These are phyloP conservation scores for Alternaria alternata DNA, from an alignment of 2,329 filamentous ascomycete genomes.

Conservation along the genomic window DNA sequence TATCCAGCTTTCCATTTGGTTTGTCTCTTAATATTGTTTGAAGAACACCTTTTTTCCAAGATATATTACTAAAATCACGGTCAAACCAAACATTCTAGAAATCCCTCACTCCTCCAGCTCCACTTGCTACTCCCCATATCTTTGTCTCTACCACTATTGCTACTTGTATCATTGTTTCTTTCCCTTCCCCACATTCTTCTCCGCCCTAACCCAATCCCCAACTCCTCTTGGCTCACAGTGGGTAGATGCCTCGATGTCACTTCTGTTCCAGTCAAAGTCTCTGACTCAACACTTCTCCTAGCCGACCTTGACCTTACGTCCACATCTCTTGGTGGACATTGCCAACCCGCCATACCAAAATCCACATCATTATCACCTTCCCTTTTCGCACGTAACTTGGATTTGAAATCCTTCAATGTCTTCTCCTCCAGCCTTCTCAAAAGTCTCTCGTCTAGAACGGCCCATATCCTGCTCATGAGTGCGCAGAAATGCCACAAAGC, in stretches of 20 bases:
- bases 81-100: neutral
- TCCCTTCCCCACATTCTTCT: neutral
- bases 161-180: neutral
- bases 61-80: neutral
- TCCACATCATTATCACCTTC: rapidly evolving
- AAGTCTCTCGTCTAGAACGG: neutral
- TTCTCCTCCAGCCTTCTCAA: neutral
- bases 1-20: neutral
- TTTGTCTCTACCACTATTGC: neutral
- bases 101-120: neutral
- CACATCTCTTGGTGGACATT: neutral
- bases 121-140: neutral
- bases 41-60: neutral
- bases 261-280: neutral
- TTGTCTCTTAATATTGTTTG: neutral
- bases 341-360: neutral
- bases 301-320: neutral
- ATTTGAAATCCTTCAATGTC: too few species aligned
- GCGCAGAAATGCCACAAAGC: slow-evolving; percentile 2
- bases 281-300: neutral
- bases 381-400: neutral
- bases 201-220: neutral
- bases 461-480: neutral
- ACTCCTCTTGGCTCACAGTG: neutral
- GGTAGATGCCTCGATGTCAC: neutral